Evolutionary conservation across 192 early-diverging fungal genomes (phyloP), one percentile per base, ranked within the genome.

Genomic region (Backusella sp.): DNA sequence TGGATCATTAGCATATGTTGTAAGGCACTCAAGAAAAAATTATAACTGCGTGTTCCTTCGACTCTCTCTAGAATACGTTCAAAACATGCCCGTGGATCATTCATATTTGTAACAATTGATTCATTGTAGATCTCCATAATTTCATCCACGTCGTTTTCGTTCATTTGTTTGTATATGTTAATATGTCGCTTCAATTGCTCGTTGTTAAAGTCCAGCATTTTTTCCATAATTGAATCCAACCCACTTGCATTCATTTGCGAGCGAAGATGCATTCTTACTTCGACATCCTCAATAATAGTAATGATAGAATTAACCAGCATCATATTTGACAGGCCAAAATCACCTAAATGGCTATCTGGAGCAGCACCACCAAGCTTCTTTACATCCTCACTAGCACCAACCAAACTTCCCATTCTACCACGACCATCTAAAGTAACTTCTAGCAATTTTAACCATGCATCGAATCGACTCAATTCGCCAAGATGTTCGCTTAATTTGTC

Each of bases 381-480:
- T 68, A 91, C 76, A 73, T 94, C 93, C 14, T 91, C 90, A 62
- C 90, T 91, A 30, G 89, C 93, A 15, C 92, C 91, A 0, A 95
- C 92, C 46, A 91, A 86, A 78, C 90, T 92, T 14, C 94, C 94
- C 83, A 93, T 92, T 19, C 90, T 87, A 26, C 94, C 94, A 19
- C 94, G 88, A 3, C 94, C 92, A 70, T 94, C 92, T 59, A 95
- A 88, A n/a, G 92, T 92, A 11, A 86, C 83, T 69, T 93, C 92
- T 34, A 93, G 68, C n/a, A 92, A 84, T 41, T 87, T 87, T 78
- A 95, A 84, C 94, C 94, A 95, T 23, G 91, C 91, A 82, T 93
- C 92, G 78, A 94, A 95, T 26, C 88, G 79, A 15, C 87, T 83
- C 83, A 88, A 84, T 53, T 90, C 87, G 36, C 77, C 78, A 68